A percentile compares a stretch with the other conserved stretches of the same genome.
These are phyloP conservation scores for Hypoxylon lenormandii DNA, from an alignment of 495 filamentous ascomycete genomes.

Conservation along the genomic window DNA sequence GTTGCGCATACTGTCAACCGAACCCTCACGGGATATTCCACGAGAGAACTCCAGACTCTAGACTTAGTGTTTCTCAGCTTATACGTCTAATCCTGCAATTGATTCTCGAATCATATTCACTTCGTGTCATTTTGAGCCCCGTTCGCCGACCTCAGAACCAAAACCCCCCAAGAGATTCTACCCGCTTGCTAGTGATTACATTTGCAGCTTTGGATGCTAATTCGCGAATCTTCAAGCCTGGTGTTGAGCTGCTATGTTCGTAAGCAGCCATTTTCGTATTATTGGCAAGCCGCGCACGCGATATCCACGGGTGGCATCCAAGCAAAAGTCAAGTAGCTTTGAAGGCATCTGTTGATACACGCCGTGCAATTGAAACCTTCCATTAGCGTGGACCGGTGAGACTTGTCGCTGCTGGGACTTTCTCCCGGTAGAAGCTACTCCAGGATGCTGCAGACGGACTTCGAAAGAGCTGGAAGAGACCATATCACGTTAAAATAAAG, in stretches of 20 bases:
- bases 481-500: background rate
- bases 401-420: background rate
- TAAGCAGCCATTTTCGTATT: slow-evolving; percentile 8
- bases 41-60: slow-evolving; percentile 3
- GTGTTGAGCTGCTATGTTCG: slow-evolving; percentile 7
- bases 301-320: slow-evolving; percentile 8
- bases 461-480: background rate
- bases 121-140: background rate
- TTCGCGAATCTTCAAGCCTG: slow-evolving; percentile 16
- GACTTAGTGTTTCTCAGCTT: slow-evolving; percentile 8
- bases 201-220: slow-evolving; percentile 20
- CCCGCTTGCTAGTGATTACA: slow-evolving; percentile 22
- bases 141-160: slow-evolving; percentile 33
- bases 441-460: background rate
- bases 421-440: background rate
- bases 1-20: slow-evolving; percentile 32
- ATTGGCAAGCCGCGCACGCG: slow-evolving; percentile 11
- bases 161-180: slow-evolving; percentile 10
- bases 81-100: background rate
- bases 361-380: background rate
- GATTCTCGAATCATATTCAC: background rate
- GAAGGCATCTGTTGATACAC: background rate
- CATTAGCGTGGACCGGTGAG: no score
- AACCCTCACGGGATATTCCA: slow-evolving; percentile 6
- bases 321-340: background rate